Percentiles rank a stretch among this genome's conserved stretches.
phyloP scores from a whole-genome alignment of 148 eudicot species.

The Rhododendron griersonianum region DNA sequence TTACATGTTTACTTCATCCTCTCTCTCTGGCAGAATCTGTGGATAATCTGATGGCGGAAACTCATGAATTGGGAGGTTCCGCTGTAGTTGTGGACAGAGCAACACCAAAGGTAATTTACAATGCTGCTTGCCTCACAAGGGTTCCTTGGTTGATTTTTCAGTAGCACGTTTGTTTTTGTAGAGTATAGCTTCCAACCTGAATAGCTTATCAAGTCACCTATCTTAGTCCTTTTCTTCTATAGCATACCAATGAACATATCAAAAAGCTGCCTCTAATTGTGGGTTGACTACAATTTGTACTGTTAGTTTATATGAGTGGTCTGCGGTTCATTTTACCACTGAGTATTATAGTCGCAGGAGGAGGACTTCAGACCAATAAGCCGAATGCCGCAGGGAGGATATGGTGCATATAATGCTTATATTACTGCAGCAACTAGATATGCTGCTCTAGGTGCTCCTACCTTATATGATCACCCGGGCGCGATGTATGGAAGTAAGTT shows the following conservation, averaged over 20 bases:
- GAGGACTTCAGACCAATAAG: conserved; percentile 60
- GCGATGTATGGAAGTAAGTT: conserved; percentile 81
- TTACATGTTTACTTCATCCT: neutral
- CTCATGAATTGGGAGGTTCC: conserved; percentile 94
- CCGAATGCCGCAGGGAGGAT: conserved; percentile 62
- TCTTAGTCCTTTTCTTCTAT: neutral
- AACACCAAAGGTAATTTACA: conserved; percentile 69
- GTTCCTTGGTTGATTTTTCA: neutral
- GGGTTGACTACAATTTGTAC: neutral
- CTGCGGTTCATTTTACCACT: neutral
- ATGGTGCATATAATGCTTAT: conserved; percentile 94
- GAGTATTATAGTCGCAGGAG: conserved; percentile 38
- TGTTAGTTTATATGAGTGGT: neutral
- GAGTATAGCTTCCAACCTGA: neutral
- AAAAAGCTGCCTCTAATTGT: neutral
- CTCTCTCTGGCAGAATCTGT: conserved; percentile 65
- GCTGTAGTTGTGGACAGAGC: conserved; percentile 94
- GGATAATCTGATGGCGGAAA: conserved; percentile 85
- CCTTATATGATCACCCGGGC: conserved; percentile 82
- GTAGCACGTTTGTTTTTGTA: neutral
- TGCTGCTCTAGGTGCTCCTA: conserved; percentile 92
- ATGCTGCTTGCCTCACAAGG: neutral
- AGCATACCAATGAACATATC: neutral
- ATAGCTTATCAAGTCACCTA: neutral
- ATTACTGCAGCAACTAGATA: conserved; percentile 91